Conservation (phyloP, 805 yeast genomes). For the Yarrowia phangngaensis region DNA sequence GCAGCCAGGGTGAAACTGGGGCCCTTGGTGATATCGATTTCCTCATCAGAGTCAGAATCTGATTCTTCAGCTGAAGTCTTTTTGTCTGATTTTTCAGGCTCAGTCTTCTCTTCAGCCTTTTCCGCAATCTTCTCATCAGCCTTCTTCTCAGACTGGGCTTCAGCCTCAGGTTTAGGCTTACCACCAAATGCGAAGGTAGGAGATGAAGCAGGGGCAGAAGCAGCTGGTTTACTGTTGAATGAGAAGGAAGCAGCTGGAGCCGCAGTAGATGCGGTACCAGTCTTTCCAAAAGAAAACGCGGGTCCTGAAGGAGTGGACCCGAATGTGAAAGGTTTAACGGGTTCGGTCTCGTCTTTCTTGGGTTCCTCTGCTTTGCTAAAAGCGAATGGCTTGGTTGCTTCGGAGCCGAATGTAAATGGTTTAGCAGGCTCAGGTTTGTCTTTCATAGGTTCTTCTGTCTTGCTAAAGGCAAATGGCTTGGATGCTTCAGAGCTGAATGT, state of each 20-base stretch:
- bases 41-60: constrained; percentile 57
- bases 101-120: constrained; percentile 35
- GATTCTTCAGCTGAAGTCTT: constrained; percentile 35
- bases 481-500: background rate
- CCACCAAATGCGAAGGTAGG: too few relatives aligned
- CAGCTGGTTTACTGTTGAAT: too few relatives aligned
- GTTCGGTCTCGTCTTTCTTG: background rate
- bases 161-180: too few relatives aligned
- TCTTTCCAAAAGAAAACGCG: background rate
- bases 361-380: constrained; percentile 27
- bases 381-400: constrained; percentile 7
- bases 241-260: background rate
- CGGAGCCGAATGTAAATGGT: background rate
- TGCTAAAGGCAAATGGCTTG: background rate
- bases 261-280: background rate
- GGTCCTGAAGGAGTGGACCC: constrained; percentile 5
- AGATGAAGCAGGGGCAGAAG: too few relatives aligned
- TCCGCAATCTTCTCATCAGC: constrained; percentile 34
- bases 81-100: too few relatives aligned
- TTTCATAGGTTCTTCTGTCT: background rate
- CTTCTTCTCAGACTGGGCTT: constrained; percentile 38
- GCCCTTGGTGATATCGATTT: constrained; percentile 60
- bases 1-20: constrained; percentile 55
- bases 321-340: too few relatives aligned
- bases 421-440: background rate